Evolutionary conservation across 306 rosid species (phyloP).

Genomic region (Sicyos baderoa): DNA sequence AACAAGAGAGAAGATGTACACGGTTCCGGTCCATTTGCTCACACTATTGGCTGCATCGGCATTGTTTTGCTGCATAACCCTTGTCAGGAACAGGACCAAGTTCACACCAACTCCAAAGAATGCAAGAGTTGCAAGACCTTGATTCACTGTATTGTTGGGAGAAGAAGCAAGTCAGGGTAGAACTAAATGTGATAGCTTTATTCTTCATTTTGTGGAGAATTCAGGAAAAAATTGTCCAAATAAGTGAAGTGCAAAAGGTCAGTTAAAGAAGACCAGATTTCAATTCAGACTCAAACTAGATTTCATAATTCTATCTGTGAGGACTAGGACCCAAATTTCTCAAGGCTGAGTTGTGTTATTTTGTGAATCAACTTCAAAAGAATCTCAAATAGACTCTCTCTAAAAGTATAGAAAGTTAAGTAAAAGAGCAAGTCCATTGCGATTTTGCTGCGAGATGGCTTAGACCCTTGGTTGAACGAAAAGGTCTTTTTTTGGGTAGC

Average conservation of each 20-base stretch:
- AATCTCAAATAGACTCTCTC: not conserved
- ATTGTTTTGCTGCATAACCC: conserved; percentile 71
- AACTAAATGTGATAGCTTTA: not conserved
- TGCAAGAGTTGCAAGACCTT: conserved; percentile 82
- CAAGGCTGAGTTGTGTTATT: not conserved
- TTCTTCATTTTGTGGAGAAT: conserved; percentile 16
- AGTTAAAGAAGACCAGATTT: conserved; percentile 5
- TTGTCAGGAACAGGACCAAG: conserved; percentile 75
- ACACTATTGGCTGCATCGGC: conserved; percentile 87
- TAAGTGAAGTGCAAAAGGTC: not conserved
- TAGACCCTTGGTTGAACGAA: no score
- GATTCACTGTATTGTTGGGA: conserved; percentile 62
- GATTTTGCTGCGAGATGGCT: no score
- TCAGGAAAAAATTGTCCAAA: not conserved
- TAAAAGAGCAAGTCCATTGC: no score
- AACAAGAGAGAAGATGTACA: conserved; percentile 80
- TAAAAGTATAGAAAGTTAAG: no score
- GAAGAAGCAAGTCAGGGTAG: conserved; percentile 15
- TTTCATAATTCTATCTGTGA: not conserved
- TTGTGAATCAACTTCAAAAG: not conserved
- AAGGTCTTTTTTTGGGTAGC: not conserved
- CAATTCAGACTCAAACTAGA: not conserved
- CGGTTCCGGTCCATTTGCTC: conserved; percentile 98
- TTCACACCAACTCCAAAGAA: conserved; percentile 93
- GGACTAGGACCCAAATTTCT: conserved; percentile 6